Evolutionary conservation across 202 grass and related monocot genomes (phyloP).

Genomic region (Eragrostis tef): DNA sequence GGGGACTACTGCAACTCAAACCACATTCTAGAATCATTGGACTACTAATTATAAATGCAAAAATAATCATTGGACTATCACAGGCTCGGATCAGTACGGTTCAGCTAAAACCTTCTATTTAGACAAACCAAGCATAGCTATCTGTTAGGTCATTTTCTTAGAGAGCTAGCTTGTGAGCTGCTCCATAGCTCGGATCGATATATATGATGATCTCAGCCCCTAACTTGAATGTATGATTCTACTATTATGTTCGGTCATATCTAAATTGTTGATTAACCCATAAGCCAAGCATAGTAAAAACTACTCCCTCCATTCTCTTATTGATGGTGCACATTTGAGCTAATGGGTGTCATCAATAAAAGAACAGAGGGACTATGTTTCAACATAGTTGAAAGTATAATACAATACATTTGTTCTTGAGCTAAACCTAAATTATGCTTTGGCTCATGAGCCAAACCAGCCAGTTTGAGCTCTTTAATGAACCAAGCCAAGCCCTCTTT

Average conservation of each 20-base stretch:
- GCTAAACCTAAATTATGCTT: background rate
- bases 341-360: too few species aligned
- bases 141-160: background rate
- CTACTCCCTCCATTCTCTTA: too few species aligned
- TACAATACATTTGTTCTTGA: too few species aligned
- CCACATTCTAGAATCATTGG: background rate
- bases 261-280: too few species aligned
- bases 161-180: background rate
- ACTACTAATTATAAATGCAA: conserved; percentile 18
- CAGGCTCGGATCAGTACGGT: background rate
- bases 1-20: conserved; percentile 36
- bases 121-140: background rate
- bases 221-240: background rate
- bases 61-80: conserved; percentile 3
- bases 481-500: background rate
- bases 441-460: background rate
- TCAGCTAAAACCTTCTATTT: background rate
- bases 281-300: too few species aligned
- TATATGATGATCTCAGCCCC: background rate
- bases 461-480: background rate
- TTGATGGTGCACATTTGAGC: too few species aligned
- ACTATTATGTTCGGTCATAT: too few species aligned
- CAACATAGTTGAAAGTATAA: too few species aligned
- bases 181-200: background rate
- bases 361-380: too few species aligned